Percentiles rank a stretch among this genome's conserved stretches.
Conservation (phyloP, 2,329 filamentous ascomycete genomes). For the Herpomyces periplanetae region DNA sequence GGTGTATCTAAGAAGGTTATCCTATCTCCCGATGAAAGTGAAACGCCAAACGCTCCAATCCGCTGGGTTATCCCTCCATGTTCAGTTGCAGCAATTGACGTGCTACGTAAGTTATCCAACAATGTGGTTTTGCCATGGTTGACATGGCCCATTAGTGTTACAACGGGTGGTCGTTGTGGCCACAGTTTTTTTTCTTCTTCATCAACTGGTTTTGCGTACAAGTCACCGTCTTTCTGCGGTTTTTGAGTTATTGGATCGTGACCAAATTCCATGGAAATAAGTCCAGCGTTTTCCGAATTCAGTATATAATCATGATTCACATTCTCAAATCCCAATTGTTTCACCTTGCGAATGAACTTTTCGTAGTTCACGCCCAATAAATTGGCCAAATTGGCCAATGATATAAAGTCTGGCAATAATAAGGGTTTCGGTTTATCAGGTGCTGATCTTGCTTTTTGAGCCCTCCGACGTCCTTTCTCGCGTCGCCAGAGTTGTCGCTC, state of each 20-base stretch:
- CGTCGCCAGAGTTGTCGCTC: too few relatives aligned
- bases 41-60: conserved; percentile 82
- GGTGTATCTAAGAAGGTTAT: conserved; percentile 94
- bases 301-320: conserved; percentile 46
- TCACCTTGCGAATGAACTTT: conserved; percentile 31
- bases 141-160: conserved; percentile 97
- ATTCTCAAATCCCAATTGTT: conserved; percentile 60
- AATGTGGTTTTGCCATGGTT: conserved; percentile 95
- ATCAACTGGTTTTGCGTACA: conserved; percentile 24
- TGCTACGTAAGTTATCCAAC: conserved; percentile 65
- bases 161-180: conserved; percentile 46
- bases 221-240: conserved; percentile 19
- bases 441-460: conserved; percentile 4
- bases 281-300: conserved; percentile 52
- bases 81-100: conserved; percentile 57
- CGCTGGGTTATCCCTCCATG: conserved; percentile 94
- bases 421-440: conserved; percentile 16
- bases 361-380: conserved; percentile 28
- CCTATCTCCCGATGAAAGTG: conserved; percentile 37
- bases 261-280: conserved; percentile 70
- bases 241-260: conserved; percentile 40
- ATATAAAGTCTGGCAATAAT: conserved; percentile 60
- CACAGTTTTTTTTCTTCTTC: conserved; percentile 22
- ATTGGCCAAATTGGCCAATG: conserved; percentile 37
- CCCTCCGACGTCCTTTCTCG: too few relatives aligned